A percentile compares a stretch with the other conserved stretches of the same genome.
Evolutionary conservation across 305 asterid genomes (phyloP).

Genomic region (Fraxinus platypoda): DNA sequence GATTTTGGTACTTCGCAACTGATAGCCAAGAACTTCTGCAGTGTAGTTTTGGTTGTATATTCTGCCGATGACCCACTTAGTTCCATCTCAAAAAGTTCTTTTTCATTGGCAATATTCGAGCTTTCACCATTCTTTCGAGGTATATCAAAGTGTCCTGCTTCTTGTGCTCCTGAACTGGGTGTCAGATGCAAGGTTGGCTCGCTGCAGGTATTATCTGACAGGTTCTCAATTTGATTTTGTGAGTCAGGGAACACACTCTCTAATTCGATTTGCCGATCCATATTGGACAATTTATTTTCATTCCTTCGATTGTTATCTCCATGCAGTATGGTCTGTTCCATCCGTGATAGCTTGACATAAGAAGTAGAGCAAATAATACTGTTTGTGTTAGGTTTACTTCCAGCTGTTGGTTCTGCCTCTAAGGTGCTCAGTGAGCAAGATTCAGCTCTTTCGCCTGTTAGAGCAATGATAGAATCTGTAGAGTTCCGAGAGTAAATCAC

Average conservation of each 20-base stretch:
- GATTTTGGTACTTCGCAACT: conserved; percentile 32
- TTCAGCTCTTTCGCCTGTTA: conserved; percentile 45
- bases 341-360: conserved; percentile 54
- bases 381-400: conserved; percentile 24
- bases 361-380: conserved; percentile 38
- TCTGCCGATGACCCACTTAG: conserved; percentile 45
- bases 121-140: conserved; percentile 32
- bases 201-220: conserved; percentile 8
- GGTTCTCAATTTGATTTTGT: conserved; percentile 34
- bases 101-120: conserved; percentile 26
- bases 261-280: conserved; percentile 27
- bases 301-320: conserved; percentile 39
- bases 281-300: conserved; percentile 28
- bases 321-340: conserved; percentile 48
- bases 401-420: conserved; percentile 44
- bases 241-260: conserved; percentile 33
- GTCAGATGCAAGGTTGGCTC: conserved; percentile 26
- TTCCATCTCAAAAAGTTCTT: conserved; percentile 44
- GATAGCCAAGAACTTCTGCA: conserved; percentile 25
- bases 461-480: conserved; percentile 44
- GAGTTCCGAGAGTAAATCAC: conserved; percentile 67
- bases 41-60: background rate
- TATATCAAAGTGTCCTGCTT: conserved; percentile 24
- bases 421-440: conserved; percentile 45
- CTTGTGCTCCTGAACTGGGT: conserved; percentile 36